A percentile compares a stretch with the other conserved stretches of the same genome.
These are phyloP conservation scores for Colletotrichum limetticola DNA, from an alignment of 2,329 filamentous ascomycete genomes.

Conservation along the genomic window DNA sequence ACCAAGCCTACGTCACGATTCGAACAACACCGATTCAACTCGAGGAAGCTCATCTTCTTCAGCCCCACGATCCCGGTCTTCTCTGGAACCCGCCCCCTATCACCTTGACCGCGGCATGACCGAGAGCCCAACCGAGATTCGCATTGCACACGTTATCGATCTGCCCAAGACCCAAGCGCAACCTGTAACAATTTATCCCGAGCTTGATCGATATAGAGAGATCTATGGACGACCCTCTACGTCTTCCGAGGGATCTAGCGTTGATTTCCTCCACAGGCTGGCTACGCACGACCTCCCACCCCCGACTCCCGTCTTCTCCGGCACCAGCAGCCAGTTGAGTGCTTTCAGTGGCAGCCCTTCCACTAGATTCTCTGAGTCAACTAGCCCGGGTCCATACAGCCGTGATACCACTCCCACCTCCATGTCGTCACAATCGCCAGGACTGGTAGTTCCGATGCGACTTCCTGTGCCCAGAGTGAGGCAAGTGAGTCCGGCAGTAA, in stretches of 20 bases:
- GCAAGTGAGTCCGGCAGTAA: constrained; percentile 66
- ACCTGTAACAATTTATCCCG: constrained; percentile 64
- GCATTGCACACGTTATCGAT: constrained; percentile 54
- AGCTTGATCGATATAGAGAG: constrained; percentile 70
- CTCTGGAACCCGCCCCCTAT: constrained; percentile 47
- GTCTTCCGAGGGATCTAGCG: constrained; percentile 46
- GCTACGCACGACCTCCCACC: constrained; percentile 74
- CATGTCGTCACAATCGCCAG: constrained; percentile 79
- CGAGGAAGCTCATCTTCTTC: constrained; percentile 57
- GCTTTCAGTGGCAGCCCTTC: constrained; percentile 77
- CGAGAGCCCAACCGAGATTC: constrained; percentile 57
- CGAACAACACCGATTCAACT: constrained; percentile 46
- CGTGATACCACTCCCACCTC: constrained; percentile 83
- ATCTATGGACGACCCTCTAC: constrained; percentile 49
- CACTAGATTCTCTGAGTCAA: constrained; percentile 79
- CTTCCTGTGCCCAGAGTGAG: constrained; percentile 58
- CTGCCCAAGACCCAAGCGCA: constrained; percentile 49
- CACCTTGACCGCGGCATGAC: constrained; percentile 54
- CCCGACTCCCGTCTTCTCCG: constrained; percentile 72
- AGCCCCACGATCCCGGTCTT: constrained; percentile 49
- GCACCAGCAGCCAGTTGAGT: constrained; percentile 65
- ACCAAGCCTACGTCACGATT: constrained; percentile 45
- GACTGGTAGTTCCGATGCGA: constrained; percentile 61
- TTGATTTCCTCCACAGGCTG: constrained; percentile 65
- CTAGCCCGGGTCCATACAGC: constrained; percentile 76